Conservation (phyloP, 2,329 filamentous ascomycete species). For the Trichoderma asperellum region DNA sequence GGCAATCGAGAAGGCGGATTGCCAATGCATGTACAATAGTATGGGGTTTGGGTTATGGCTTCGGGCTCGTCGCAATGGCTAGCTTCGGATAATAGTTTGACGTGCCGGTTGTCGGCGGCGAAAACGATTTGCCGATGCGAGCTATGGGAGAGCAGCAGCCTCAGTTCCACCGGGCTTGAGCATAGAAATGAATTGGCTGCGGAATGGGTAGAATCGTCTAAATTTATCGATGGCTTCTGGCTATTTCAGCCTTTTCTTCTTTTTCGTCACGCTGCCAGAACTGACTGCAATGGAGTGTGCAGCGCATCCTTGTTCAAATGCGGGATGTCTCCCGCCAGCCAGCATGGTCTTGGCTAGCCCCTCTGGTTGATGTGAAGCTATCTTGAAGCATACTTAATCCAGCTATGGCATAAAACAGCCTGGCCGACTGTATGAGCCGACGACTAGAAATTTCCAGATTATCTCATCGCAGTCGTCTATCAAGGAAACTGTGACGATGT, state of each 20-base stretch:
- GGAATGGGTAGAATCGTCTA: not conserved
- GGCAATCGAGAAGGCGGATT: constrained; percentile 2
- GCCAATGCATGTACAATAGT: constrained; percentile 15
- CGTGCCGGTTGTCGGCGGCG: constrained; percentile 18
- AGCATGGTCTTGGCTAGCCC: not conserved
- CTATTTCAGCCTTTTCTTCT: not conserved
- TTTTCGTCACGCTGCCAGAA: not conserved
- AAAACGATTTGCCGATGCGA: constrained; percentile 23
- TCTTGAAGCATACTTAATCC: not conserved
- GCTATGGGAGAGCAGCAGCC: not conserved
- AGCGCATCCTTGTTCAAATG: not conserved
- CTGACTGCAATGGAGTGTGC: not conserved
- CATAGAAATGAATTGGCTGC: not conserved
- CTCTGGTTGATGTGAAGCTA: not conserved
- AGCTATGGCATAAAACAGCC: not conserved
- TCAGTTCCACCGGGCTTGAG: not conserved
- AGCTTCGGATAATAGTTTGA: constrained; percentile 20
- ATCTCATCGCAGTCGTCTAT: not conserved
- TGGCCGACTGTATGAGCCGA: not conserved
- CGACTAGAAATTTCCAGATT: not conserved
- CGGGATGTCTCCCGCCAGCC: not conserved
- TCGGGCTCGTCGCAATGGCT: constrained; percentile 26
- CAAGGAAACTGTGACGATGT: too few relatives aligned
- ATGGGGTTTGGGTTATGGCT: constrained; percentile 24
- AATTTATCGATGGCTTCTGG: not conserved